Percentiles rank a stretch among this genome's conserved stretches.
Conservation (phyloP, 2,329 filamentous ascomycete genomes). For the Curvularia lunata region DNA sequence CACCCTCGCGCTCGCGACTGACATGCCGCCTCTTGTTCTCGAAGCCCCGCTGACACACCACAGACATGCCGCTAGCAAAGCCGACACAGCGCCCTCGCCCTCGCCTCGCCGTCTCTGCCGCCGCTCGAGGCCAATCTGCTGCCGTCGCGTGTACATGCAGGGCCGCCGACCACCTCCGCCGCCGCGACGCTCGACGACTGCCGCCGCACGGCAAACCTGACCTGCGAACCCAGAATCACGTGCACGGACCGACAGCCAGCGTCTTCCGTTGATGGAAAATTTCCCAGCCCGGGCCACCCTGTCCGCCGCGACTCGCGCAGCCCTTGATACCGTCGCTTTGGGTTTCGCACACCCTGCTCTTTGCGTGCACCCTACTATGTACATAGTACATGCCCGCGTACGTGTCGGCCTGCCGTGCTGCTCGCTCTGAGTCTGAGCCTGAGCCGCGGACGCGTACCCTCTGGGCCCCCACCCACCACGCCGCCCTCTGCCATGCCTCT, state of each 20-base stretch:
- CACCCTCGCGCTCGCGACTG: too few species aligned
- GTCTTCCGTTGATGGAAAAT: constrained; percentile 41
- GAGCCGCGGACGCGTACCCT: background rate
- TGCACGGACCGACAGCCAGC: constrained; percentile 31
- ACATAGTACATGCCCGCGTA: too few species aligned
- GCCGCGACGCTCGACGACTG: constrained; percentile 1
- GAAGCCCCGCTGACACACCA: constrained; percentile 29
- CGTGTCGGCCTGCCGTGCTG: background rate
- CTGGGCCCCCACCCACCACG: background rate
- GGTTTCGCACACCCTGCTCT: constrained; percentile 21
- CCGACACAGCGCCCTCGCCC: background rate
- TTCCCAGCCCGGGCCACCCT: constrained; percentile 26
- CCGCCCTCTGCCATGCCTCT: background rate
- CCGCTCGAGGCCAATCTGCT: background rate
- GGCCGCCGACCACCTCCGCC: background rate
- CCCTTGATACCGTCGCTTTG: constrained; percentile 31
- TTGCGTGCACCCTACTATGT: too few species aligned
- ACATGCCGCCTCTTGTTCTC: constrained; percentile 28
- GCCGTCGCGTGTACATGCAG: background rate
- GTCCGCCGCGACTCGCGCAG: constrained; percentile 35
- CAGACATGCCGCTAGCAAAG: constrained; percentile 3
- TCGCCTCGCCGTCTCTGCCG: background rate
- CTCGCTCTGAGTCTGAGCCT: background rate
- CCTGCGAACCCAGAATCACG: constrained; percentile 11
- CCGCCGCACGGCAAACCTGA: background rate